A percentile compares a stretch with the other conserved stretches of the same genome.
These are phyloP conservation scores for Coemansia sp. DNA, from an alignment of 192 early-diverging fungal genomes.

Conservation along the genomic window DNA sequence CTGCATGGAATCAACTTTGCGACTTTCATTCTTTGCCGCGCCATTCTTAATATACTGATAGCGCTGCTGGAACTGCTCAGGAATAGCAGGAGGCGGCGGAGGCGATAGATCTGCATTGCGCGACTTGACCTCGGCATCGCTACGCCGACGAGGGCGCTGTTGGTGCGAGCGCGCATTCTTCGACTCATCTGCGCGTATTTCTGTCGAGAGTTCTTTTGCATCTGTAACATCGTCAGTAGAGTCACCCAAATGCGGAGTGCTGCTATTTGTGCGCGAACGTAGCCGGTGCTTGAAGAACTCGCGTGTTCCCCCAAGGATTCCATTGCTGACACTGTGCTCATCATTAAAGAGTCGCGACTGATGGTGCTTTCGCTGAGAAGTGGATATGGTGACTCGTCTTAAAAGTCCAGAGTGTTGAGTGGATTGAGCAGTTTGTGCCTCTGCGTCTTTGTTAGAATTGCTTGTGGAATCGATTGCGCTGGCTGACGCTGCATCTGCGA, in stretches of 20 bases:
- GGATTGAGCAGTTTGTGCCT: not conserved
- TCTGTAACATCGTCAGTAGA: not conserved
- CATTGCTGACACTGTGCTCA: constrained; percentile 10
- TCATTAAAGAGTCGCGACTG: constrained; percentile 5
- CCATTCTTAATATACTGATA: constrained; percentile 10
- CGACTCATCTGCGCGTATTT: not conserved
- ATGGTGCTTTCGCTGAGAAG: constrained; percentile 25
- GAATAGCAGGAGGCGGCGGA: constrained; percentile 15
- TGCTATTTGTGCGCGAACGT: constrained; percentile 43
- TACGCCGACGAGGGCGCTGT: constrained; percentile 32
- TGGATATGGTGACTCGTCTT: constrained; percentile 36
- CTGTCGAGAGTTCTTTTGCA: not conserved
- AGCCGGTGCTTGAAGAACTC: constrained; percentile 46
- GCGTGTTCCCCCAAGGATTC: constrained; percentile 38
- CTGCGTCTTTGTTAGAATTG: not conserved
- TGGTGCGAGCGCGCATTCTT: not conserved
- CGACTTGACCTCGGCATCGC: constrained; percentile 45
- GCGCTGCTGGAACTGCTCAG: constrained; percentile 23
- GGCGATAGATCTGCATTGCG: constrained; percentile 16
- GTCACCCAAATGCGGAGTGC: constrained; percentile 4
- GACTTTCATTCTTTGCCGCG: constrained; percentile 4
- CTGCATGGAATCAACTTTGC: constrained; percentile 3
- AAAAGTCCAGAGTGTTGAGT: constrained; percentile 22
- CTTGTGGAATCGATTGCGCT: not conserved
- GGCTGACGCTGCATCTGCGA: not conserved